A percentile compares a stretch with the other conserved stretches of the same genome.
Evolutionary conservation across 1,284 basidiomycete species (phyloP).

Genomic region (Anthracocystis walkeri): DNA sequence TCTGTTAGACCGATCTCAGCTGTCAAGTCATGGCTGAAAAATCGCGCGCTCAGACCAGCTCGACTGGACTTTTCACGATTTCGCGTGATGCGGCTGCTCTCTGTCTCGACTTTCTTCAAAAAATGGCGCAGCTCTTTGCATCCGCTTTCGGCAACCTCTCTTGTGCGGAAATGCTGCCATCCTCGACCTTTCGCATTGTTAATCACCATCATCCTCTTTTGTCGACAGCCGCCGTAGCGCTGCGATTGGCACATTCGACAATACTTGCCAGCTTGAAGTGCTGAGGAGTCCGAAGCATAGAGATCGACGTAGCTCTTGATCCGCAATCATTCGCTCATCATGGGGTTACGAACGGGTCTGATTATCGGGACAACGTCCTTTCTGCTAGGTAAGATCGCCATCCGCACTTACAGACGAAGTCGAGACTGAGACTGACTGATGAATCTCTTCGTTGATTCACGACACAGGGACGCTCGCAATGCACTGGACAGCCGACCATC

Average conservation of each 20-base stretch:
- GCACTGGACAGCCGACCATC: slow-evolving; percentile 68
- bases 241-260: neutral
- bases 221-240: neutral
- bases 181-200: neutral
- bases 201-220: neutral
- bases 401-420: neutral
- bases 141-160: neutral
- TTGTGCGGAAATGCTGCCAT: neutral
- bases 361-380: slow-evolving; percentile 61
- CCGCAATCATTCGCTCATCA: slow-evolving; percentile 14
- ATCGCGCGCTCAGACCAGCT: slow-evolving; percentile 14
- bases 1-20: slow-evolving; percentile 2
- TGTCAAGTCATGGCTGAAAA: too few species aligned
- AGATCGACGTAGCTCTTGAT: neutral
- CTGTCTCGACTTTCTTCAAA: slow-evolving; percentile 6
- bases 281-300: slow-evolving; percentile 2
- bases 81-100: neutral
- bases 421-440: neutral
- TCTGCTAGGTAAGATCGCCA: slow-evolving; percentile 54
- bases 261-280: neutral
- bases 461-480: slow-evolving; percentile 61
- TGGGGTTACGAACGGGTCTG: slow-evolving; percentile 52
- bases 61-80: slow-evolving; percentile 1
- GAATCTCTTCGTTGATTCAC: neutral
- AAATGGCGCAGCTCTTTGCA: slow-evolving; percentile 10